Percentiles rank a stretch among this genome's conserved stretches.
Evolutionary conservation across 2,329 filamentous ascomycete species (phyloP).

Genomic region (Colletotrichum spaethianum): DNA sequence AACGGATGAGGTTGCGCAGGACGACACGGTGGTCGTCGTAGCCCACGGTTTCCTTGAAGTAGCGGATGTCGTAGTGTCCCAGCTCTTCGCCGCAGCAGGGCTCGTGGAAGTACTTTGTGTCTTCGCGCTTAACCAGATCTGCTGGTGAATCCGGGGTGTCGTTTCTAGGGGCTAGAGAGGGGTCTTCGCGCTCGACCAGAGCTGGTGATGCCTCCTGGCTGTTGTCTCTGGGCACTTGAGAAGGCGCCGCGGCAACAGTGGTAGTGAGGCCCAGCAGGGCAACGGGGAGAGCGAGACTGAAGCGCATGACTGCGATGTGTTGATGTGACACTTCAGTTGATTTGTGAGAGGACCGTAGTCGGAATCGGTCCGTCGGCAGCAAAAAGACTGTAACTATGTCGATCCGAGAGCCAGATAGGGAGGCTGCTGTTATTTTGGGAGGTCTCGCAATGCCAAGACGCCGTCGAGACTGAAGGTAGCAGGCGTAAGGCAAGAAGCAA

Average conservation of each 20-base stretch:
- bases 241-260: slow-evolving; percentile 25
- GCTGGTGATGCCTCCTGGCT: slow-evolving; percentile 5
- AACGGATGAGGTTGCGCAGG: slow-evolving; percentile 78
- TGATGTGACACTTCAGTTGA: neutral
- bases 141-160: neutral
- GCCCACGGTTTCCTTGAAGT: slow-evolving; percentile 73
- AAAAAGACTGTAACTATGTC: neutral
- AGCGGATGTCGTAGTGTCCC: slow-evolving; percentile 82
- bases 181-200: slow-evolving; percentile 29
- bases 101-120: slow-evolving; percentile 75
- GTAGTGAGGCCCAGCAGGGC: slow-evolving; percentile 28
- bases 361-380: neutral
- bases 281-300: slow-evolving; percentile 21
- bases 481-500: slow-evolving; percentile 3
- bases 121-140: slow-evolving; percentile 24
- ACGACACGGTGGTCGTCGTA: slow-evolving; percentile 78
- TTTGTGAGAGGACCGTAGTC: neutral
- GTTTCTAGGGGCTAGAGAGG: too few species aligned
- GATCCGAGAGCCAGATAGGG: neutral
- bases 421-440: neutral
- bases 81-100: slow-evolving; percentile 72
- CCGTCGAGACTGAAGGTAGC: too few species aligned
- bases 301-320: slow-evolving; percentile 26
- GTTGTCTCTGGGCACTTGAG: slow-evolving; percentile 17
- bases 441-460: slow-evolving; percentile 23